Percentiles rank a stretch among this genome's conserved stretches.
Conservation (phyloP, 768 basidiomycete genomes). For the Phanerochaete carnosa region DNA sequence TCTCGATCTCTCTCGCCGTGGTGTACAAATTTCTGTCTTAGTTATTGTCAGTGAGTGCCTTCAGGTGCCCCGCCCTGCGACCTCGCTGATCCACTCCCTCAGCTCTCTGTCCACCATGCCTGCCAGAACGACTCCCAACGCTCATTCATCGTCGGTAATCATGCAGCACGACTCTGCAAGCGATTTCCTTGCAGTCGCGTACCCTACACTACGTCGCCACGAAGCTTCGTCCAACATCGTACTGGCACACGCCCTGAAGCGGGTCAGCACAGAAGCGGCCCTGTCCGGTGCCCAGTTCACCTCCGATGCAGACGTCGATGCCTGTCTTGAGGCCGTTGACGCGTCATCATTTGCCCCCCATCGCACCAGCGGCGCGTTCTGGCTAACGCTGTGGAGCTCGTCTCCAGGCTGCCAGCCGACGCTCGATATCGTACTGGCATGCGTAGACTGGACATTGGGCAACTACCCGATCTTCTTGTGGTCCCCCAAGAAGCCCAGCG, state of each 20-base stretch:
- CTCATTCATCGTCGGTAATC: slow-evolving; percentile 24
- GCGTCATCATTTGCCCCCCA: slow-evolving; percentile 20
- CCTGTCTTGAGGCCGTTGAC: slow-evolving; percentile 21
- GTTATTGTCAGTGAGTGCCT: background rate
- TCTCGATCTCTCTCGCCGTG: background rate
- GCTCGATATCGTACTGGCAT: slow-evolving; percentile 46
- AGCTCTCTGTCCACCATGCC: slow-evolving; percentile 24
- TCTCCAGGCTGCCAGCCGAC: slow-evolving; percentile 25
- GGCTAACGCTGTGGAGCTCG: slow-evolving; percentile 48
- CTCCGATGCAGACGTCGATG: slow-evolving; percentile 30
- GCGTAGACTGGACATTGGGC: slow-evolving; percentile 40
- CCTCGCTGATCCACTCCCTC: background rate
- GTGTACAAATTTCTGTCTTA: background rate
- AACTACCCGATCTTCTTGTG: slow-evolving; percentile 54
- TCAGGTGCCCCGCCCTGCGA: background rate
- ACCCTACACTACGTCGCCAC: slow-evolving; percentile 38
- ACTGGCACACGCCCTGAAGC: slow-evolving; percentile 46
- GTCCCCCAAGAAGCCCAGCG: slow-evolving; percentile 30
- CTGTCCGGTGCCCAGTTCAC: slow-evolving; percentile 35
- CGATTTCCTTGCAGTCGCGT: slow-evolving; percentile 39
- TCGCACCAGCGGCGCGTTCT: slow-evolving; percentile 31
- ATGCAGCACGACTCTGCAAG: slow-evolving; percentile 37
- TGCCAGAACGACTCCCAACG: slow-evolving; percentile 24
- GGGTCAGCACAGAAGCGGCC: slow-evolving; percentile 34
- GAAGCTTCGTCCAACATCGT: slow-evolving; percentile 53